These are phyloP conservation scores for Scorias spongiosa DNA, from an alignment of 2,329 filamentous ascomycete genomes.

Conservation along the genomic window DNA sequence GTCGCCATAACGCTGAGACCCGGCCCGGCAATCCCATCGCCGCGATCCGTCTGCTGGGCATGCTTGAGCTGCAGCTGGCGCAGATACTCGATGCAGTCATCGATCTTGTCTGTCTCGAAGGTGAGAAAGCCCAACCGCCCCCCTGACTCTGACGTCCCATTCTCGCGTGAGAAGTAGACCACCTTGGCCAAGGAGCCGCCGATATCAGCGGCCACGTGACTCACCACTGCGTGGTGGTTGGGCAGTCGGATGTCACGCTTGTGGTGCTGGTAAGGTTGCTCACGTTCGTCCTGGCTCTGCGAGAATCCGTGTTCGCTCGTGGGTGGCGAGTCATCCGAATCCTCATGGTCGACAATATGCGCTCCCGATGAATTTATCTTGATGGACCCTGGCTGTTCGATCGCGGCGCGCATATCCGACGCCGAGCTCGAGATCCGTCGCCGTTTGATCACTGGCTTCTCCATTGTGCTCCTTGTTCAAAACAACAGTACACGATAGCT, in stretches of 20 bases:
- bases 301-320: slow-evolving; percentile 21
- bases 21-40: slow-evolving; percentile 8
- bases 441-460: slow-evolving; percentile 33
- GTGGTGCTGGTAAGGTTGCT: slow-evolving; percentile 50
- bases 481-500: no score
- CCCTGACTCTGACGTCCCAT: slow-evolving; percentile 46
- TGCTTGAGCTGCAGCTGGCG: slow-evolving; percentile 71
- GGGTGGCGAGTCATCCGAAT: slow-evolving; percentile 16
- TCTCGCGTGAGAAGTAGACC: slow-evolving; percentile 88
- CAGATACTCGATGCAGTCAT: slow-evolving; percentile 88
- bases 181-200: slow-evolving; percentile 91
- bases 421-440: slow-evolving; percentile 21
- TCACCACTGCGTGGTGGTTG: slow-evolving; percentile 87
- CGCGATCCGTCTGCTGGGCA: slow-evolving; percentile 48
- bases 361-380: slow-evolving; percentile 94
- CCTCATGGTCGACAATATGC: slow-evolving; percentile 81
- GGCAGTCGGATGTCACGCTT: slow-evolving; percentile 91
- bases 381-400: slow-evolving; percentile 51
- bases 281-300: slow-evolving; percentile 23
- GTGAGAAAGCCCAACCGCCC: slow-evolving; percentile 88
- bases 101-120: slow-evolving; percentile 90
- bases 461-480: not conserved
- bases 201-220: slow-evolving; percentile 96
- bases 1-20: slow-evolving; percentile 90
- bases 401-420: slow-evolving; percentile 34